Evolutionary conservation across 331 rosid genomes (phyloP).

Genomic region (Phaseolus coccineus): DNA sequence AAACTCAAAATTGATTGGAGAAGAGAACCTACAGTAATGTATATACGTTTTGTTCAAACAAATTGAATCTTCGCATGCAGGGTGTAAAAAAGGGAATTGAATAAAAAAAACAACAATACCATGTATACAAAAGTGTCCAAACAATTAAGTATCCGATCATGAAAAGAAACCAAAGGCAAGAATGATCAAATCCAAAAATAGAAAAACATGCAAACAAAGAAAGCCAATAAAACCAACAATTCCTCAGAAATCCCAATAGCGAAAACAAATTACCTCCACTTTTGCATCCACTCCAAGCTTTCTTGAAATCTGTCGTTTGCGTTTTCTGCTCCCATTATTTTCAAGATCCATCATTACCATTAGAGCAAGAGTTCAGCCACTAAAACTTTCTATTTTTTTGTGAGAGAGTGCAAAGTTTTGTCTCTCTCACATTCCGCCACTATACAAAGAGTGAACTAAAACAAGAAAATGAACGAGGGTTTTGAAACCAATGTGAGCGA

Average conservation of each 20-base stretch:
- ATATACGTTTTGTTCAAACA: too few relatives aligned
- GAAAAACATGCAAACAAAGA: neutral
- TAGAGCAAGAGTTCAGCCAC: neutral
- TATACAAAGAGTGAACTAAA: too few relatives aligned
- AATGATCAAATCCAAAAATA: neutral
- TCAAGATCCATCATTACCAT: neutral
- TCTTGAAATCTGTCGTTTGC: neutral
- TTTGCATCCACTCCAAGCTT: conserved; percentile 25
- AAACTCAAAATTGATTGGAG: too few relatives aligned
- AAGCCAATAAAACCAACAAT: neutral
- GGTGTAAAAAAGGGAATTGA: neutral
- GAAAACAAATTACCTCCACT: conserved; percentile 37
- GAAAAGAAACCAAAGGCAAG: neutral
- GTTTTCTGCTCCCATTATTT: neutral
- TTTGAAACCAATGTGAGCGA: neutral
- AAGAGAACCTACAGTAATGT: too few relatives aligned
- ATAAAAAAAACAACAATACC: conserved; percentile 7
- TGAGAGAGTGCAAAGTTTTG: too few relatives aligned
- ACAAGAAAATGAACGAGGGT: neutral
- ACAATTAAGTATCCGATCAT: too few relatives aligned
- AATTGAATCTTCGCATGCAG: too few relatives aligned
- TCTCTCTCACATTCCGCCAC: neutral
- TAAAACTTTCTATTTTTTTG: too few relatives aligned
- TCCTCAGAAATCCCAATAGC: neutral
- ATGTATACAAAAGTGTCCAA: neutral